Percentiles rank a stretch among this genome's conserved stretches.
phyloP scores from a whole-genome alignment of 2,329 filamentous ascomycete genomes.

The Trichoderma citrinoviride region DNA sequence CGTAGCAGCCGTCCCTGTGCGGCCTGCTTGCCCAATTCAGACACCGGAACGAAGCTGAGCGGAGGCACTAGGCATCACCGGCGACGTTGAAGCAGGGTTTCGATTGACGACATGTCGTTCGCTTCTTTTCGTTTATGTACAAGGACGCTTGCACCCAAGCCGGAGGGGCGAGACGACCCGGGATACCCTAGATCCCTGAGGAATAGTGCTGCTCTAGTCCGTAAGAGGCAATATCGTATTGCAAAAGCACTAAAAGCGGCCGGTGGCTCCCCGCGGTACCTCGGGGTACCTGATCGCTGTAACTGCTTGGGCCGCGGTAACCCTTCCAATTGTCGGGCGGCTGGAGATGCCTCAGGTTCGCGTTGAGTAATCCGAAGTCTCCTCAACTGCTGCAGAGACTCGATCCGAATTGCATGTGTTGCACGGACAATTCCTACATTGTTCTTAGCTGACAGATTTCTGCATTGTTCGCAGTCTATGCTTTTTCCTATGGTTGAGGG shows the following conservation, averaged over 20 bases:
- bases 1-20: not conserved
- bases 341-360: too few species aligned
- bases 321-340: too few species aligned
- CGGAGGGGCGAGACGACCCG: not conserved
- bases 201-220: not conserved
- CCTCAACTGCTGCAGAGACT: too few species aligned
- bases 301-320: too few species aligned
- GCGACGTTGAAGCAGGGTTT: conserved; percentile 5
- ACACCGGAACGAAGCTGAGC: not conserved
- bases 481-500: not conserved
- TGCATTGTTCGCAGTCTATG: not conserved
- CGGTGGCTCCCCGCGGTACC: not conserved
- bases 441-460: too few species aligned
- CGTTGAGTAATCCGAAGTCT: too few species aligned
- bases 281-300: not conserved
- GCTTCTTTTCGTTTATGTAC: not conserved
- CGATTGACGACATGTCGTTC: conserved; percentile 10
- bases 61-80: not conserved
- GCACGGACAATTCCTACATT: too few species aligned
- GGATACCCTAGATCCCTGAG: not conserved
- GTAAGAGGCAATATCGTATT: not conserved
- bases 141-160: not conserved
- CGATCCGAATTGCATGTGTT: too few species aligned
- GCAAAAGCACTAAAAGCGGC: not conserved
- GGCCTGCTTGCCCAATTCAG: conserved; percentile 9